These are phyloP conservation scores for Colletotrichum salicis DNA, from an alignment of 2,329 filamentous ascomycete species.

Conservation along the genomic window DNA sequence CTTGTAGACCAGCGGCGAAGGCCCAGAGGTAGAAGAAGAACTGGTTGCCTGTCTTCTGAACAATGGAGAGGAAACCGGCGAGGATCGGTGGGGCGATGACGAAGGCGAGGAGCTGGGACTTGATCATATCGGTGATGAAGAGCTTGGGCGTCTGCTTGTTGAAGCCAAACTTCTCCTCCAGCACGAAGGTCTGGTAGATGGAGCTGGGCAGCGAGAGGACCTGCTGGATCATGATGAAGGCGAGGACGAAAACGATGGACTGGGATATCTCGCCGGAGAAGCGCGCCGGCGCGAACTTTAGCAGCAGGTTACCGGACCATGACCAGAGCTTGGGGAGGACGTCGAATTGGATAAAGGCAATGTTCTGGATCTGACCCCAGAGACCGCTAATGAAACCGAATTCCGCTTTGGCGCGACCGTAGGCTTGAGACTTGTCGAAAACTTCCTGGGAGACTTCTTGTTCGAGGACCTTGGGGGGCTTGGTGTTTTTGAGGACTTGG, in stretches of 20 bases:
- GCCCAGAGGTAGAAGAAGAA: constrained; percentile 99
- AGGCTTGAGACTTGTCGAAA: constrained; percentile 95
- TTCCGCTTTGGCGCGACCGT: constrained; percentile 94
- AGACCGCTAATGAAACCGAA: constrained; percentile 85
- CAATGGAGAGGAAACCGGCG: constrained; percentile 90
- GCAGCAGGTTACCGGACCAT: constrained; percentile 78
- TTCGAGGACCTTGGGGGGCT: constrained; percentile 85
- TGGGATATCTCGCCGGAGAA: constrained; percentile 95
- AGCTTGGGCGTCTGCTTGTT: constrained; percentile 95
- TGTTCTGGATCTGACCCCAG: constrained; percentile 87
- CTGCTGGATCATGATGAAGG: constrained; percentile 85
- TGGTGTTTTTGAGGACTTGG: constrained; percentile 80
- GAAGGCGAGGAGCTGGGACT: constrained; percentile 84
- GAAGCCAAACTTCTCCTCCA: constrained; percentile 98
- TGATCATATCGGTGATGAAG: constrained; percentile 91
- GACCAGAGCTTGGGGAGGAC: constrained; percentile 91
- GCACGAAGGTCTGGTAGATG: constrained; percentile 93
- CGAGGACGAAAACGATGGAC: constrained; percentile 90
- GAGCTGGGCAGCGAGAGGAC: constrained; percentile 81
- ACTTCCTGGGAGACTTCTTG: constrained; percentile 90
- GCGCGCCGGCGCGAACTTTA: constrained; percentile 77
- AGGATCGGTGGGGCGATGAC: constrained; percentile 88
- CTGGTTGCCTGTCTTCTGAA: constrained; percentile 89
- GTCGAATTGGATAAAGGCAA: constrained; percentile 90
- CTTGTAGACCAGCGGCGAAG: constrained; percentile 87